phyloP scores from a whole-genome alignment of 2,329 filamentous ascomycete genomes.

The Monosporascus sp. region DNA sequence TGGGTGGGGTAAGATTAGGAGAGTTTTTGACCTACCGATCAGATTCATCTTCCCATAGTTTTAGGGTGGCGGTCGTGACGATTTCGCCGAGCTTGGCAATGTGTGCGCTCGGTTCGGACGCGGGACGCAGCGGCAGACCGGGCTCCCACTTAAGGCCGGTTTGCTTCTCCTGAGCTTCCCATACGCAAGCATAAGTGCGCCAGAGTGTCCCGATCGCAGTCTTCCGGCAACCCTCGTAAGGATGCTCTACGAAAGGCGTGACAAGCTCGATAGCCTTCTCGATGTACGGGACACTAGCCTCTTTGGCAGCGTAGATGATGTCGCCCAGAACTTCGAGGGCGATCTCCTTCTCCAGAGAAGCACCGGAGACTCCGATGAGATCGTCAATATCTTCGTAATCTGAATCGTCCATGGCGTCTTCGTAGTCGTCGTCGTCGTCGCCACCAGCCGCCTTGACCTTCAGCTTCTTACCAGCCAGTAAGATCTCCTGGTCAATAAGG shows the following conservation, averaged over 20 bases:
- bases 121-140: conserved; percentile 65
- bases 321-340: conserved; percentile 93
- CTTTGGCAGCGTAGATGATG: conserved; percentile 70
- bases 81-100: conserved; percentile 81
- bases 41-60: conserved; percentile 81
- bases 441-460: conserved; percentile 58
- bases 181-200: conserved; percentile 88
- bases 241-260: conserved; percentile 76
- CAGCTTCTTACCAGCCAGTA: conserved; percentile 77
- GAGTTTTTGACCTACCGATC: conserved; percentile 70
- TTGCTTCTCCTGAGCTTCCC: conserved; percentile 77
- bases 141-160: conserved; percentile 79
- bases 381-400: conserved; percentile 82
- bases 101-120: conserved; percentile 71
- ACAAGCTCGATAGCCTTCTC: conserved; percentile 82
- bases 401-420: conserved; percentile 52
- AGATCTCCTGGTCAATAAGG: conserved; percentile 39
- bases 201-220: conserved; percentile 86
- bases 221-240: conserved; percentile 90
- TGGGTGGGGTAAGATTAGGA: conserved; percentile 12
- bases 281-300: conserved; percentile 56
- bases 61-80: conserved; percentile 77
- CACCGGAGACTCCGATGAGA: conserved; percentile 76
- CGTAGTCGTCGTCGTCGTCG: conserved; percentile 42
- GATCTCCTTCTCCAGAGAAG: conserved; percentile 95